A percentile compares a stretch with the other conserved stretches of the same genome.
phyloP scores from a whole-genome alignment of 1,139 yeast species.

The Lizanozyma gosingica region DNA sequence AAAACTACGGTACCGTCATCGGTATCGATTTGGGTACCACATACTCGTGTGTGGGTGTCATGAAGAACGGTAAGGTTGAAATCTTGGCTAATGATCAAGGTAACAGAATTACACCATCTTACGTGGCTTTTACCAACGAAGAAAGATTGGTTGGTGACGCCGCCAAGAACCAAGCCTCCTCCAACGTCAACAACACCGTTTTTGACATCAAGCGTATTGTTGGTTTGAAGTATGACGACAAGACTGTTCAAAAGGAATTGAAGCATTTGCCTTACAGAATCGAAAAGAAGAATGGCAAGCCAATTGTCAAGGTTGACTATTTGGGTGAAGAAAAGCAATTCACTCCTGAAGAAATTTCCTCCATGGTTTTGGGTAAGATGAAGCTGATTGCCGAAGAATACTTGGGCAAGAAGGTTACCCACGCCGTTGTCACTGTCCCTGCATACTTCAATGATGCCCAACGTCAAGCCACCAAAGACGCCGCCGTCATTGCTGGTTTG shows the following conservation, averaged over 20 bases:
- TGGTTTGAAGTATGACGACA: conserved; percentile 89
- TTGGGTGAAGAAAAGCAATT: conserved; percentile 88
- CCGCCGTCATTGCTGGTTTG: conserved; percentile 96
- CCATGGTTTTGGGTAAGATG: conserved; percentile 96
- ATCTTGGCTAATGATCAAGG: conserved; percentile 99
- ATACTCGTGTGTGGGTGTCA: conserved; percentile 40
- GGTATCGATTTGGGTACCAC: conserved; percentile 75
- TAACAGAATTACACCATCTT: conserved; percentile 98
- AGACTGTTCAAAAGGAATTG: conserved; percentile 88
- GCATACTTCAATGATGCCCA: conserved; percentile 97
- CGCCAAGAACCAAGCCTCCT: conserved; percentile 98
- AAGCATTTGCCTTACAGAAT: conserved; percentile 98
- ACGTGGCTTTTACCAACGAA: conserved; percentile 94
- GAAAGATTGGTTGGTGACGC: conserved; percentile 99
- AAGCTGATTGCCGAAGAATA: conserved; percentile 96
- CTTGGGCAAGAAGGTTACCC: conserved; percentile 87
- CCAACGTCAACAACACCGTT: conserved; percentile 93
- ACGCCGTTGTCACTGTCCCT: conserved; percentile 94
- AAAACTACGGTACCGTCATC: conserved; percentile 68
- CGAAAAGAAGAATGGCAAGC: conserved; percentile 77
- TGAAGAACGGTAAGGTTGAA: conserved; percentile 50
- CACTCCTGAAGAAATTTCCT: conserved; percentile 96
- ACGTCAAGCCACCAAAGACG: conserved; percentile 98
- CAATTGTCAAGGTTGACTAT: conserved; percentile 88
- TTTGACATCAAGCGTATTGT: conserved; percentile 97